These are phyloP conservation scores for Rubus parviflorus DNA, from an alignment of 306 rosid genomes.

Conservation along the genomic window DNA sequence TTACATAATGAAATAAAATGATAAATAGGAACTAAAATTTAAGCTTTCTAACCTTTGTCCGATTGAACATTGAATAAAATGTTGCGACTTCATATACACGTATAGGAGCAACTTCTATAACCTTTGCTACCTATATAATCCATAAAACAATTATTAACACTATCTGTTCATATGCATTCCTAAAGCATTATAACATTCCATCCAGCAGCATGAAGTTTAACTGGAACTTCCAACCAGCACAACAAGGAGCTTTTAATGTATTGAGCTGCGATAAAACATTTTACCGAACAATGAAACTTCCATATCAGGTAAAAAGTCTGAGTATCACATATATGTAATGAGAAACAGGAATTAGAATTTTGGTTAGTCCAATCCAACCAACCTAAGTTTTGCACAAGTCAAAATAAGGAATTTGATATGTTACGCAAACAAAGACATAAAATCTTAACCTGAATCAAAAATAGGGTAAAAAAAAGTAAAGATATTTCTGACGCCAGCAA, in stretches of 20 bases:
- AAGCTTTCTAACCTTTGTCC: conserved; percentile 63
- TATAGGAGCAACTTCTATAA: conserved; percentile 88
- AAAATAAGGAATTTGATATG: background rate
- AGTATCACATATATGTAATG: background rate
- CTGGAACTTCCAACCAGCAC: background rate
- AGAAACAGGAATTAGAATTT: background rate
- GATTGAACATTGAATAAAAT: conserved; percentile 96
- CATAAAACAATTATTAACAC: conserved; percentile 33
- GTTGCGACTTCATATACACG: conserved; percentile 97
- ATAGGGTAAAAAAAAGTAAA: background rate
- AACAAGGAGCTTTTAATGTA: background rate
- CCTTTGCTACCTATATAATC: conserved; percentile 78
- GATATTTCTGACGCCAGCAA: background rate
- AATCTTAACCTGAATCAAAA: background rate
- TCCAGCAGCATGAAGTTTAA: background rate
- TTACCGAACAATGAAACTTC: background rate
- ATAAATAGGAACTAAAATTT: conserved; percentile 4
- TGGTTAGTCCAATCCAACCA: background rate
- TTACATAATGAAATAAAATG: background rate
- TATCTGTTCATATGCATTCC: conserved; percentile 15
- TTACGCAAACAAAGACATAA: background rate
- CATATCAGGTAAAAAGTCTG: background rate
- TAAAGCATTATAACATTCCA: conserved; percentile 14
- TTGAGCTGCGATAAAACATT: background rate
- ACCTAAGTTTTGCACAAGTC: background rate